Conservation (phyloP, 148 eudicot species). For the Pouteria glomerata region DNA sequence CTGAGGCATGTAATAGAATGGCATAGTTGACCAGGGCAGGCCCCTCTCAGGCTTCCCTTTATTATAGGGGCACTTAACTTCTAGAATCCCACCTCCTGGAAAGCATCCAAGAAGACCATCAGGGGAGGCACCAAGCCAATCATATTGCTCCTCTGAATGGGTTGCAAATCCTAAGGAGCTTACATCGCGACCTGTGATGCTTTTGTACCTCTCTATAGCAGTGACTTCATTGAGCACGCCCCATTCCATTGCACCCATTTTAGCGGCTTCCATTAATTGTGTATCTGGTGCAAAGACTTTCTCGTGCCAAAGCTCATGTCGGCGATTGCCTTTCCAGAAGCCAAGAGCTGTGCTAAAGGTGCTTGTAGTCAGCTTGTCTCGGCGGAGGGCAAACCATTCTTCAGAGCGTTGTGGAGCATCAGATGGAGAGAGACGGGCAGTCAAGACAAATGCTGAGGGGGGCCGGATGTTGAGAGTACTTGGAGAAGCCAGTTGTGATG, state of each 20-base stretch:
- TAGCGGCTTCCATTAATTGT: slow-evolving; percentile 20
- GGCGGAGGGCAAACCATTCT: slow-evolving; percentile 87
- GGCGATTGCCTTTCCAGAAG: slow-evolving; percentile 76
- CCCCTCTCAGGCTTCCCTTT: slow-evolving; percentile 72
- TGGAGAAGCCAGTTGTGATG: slow-evolving; percentile 24
- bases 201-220: slow-evolving; percentile 74
- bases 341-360: slow-evolving; percentile 88
- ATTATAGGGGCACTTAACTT: slow-evolving; percentile 84
- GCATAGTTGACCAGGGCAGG: slow-evolving; percentile 77
- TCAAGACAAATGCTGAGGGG: slow-evolving; percentile 20
- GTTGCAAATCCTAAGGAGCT: slow-evolving; percentile 64
- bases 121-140: slow-evolving; percentile 91
- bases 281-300: slow-evolving; percentile 51
- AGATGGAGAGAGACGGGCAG: slow-evolving; percentile 37
- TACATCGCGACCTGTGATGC: slow-evolving; percentile 74
- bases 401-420: slow-evolving; percentile 79
- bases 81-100: slow-evolving; percentile 70
- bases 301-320: slow-evolving; percentile 80
- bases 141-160: slow-evolving; percentile 59
- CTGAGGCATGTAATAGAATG: slow-evolving; percentile 96
- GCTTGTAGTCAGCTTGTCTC: slow-evolving; percentile 81
- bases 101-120: slow-evolving; percentile 73
- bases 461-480: slow-evolving; percentile 15
- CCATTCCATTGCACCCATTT: slow-evolving; percentile 75
- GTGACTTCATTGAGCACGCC: slow-evolving; percentile 65